Evolutionary conservation across 2,329 filamentous ascomycete species (phyloP), one percentile per base, ranked within the genome.

Genomic region (Ascochyta rabiei): DNA sequence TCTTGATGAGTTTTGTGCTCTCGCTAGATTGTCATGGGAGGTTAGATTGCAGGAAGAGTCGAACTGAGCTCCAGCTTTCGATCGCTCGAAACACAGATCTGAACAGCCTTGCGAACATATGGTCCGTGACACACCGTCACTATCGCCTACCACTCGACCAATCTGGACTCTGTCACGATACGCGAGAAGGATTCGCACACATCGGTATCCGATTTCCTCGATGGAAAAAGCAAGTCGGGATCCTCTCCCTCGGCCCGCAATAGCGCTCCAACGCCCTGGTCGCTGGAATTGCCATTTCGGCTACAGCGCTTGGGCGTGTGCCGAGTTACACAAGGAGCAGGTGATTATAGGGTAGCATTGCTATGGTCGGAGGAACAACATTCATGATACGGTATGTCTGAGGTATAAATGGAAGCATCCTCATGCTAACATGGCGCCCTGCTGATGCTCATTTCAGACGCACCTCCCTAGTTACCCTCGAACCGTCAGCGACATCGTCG

Each of bases 261-360:
- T 47, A 38, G 46, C 52, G 46, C 52, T 42, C 46, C 52, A 46
- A 50, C 26, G 12, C 35, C 52, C 52, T 38, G 52, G 52, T 46
- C 46, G 41, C 41, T 49, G 52, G 52, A 49, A 50, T 28, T 41
- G 35, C 30, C 46, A 40, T 40, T 45, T 55, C 46, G 52, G 52
- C 37, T 46, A 46, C 37, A 24, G 52, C 52, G 41, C 42, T 47
- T 48, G 41, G 46, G 48, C 41, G 12, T 33, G 30, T 37, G 41
- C 31, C 38, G 45, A 37, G 52, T 50, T 33, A 50, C 52, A 50
- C 52, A 46, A 30, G 19, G 26, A n/a, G 15, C 24, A 44, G 28
- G 23, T 21, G 41, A 34, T n/a, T 46, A 24, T n/a, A 50, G 4
- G 24, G 47, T 55, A 47, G 42, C 52, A 55, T 55, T 38, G 41